A percentile compares a stretch with the other conserved stretches of the same genome.
phyloP scores from a whole-genome alignment of 495 filamentous ascomycete genomes.

The Hypoxylon fuscum region DNA sequence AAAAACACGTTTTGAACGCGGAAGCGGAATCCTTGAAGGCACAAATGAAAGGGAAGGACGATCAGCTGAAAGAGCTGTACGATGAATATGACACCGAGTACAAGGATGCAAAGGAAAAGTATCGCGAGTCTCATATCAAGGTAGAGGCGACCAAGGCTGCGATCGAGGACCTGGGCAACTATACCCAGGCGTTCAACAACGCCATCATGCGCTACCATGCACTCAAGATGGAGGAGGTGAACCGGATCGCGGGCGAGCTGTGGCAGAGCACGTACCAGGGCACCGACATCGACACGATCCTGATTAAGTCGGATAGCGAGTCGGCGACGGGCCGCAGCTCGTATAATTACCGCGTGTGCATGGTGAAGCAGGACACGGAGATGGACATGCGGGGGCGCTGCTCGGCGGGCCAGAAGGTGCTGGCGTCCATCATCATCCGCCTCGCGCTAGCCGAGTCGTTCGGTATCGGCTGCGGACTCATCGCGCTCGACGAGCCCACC shows the following conservation, averaged over 20 bases:
- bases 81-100: slow-evolving; percentile 87
- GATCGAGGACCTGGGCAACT: slow-evolving; percentile 86
- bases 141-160: slow-evolving; percentile 93
- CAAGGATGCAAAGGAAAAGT: slow-evolving; percentile 81
- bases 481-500: slow-evolving; percentile 97
- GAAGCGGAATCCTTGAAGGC: slow-evolving; percentile 66
- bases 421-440: slow-evolving; percentile 97
- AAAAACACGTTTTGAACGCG: slow-evolving; percentile 66
- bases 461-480: slow-evolving; percentile 93
- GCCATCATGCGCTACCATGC: slow-evolving; percentile 97
- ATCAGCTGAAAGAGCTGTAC: slow-evolving; percentile 72
- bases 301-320: slow-evolving; percentile 91
- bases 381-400: slow-evolving; percentile 99
- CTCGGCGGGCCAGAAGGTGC: slow-evolving; percentile 94
- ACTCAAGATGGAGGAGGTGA: slow-evolving; percentile 99
- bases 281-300: slow-evolving; percentile 95
- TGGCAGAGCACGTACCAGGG: slow-evolving; percentile 98
- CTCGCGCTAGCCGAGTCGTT: slow-evolving; percentile 97
- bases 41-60: slow-evolving; percentile 81
- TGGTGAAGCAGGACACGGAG: slow-evolving; percentile 96
- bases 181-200: slow-evolving; percentile 82
- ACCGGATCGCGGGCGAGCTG: slow-evolving; percentile 90
- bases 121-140: slow-evolving; percentile 87
- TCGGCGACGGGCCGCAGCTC: slow-evolving; percentile 75
- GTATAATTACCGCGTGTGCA: slow-evolving; percentile 98